Evolutionary conservation across 1,284 basidiomycete genomes (phyloP).

Genomic region (Microbotryum saponariae): DNA sequence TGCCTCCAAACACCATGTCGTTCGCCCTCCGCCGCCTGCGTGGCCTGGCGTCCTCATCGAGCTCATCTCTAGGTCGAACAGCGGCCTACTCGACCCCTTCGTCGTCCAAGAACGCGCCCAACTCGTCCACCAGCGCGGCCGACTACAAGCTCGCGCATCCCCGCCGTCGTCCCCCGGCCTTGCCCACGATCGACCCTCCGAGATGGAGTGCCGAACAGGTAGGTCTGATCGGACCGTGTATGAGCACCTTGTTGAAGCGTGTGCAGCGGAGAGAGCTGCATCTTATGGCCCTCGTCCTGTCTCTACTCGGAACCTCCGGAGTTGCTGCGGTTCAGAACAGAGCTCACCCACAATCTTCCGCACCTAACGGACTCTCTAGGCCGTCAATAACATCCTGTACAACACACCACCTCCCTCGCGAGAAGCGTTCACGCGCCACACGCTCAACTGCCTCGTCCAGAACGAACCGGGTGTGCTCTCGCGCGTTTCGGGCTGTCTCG

Average conservation of each 20-base stretch:
- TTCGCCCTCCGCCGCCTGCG: no score
- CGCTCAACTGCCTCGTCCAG: slow-evolving; percentile 96
- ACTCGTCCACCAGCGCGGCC: slow-evolving; percentile 67
- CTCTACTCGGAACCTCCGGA: no score
- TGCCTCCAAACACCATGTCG: no score
- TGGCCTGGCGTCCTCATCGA: no score
- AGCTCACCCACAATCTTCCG: no score
- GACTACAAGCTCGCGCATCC: slow-evolving; percentile 79
- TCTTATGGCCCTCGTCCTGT: no score
- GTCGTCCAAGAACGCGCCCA: slow-evolving; percentile 5
- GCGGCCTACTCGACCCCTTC: no score
- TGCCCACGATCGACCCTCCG: slow-evolving; percentile 54
- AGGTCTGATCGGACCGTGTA: no score
- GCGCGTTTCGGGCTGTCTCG: slow-evolving; percentile 92
- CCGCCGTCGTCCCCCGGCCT: slow-evolving; percentile 36
- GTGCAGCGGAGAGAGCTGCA: no score
- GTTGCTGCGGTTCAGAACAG: no score
- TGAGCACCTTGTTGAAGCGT: no score
- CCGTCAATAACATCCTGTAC: slow-evolving; percentile 43
- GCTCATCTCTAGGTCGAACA: no score
- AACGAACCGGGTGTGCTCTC: slow-evolving; percentile 99
- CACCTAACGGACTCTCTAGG: slow-evolving; percentile 15
- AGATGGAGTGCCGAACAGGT: slow-evolving; percentile 42
- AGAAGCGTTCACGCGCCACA: slow-evolving; percentile 55
- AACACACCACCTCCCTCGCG: slow-evolving; percentile 33